Evolutionary conservation across 805 yeast genomes (phyloP), one percentile per base, ranked within the genome.

Genomic region (Metschnikowia baotianmanensis): DNA sequence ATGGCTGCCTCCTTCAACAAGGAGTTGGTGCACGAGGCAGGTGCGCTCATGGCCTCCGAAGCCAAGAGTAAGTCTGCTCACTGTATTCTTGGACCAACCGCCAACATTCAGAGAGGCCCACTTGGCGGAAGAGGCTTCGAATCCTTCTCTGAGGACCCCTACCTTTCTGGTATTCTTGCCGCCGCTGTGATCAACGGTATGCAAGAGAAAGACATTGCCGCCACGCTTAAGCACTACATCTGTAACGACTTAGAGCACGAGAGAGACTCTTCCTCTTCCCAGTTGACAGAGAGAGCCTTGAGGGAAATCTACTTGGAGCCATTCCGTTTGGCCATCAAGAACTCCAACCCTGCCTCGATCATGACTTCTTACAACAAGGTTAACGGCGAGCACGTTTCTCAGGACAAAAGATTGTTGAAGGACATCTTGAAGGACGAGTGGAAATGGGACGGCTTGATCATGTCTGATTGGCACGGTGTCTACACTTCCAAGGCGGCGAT

Each of bases 401-500:
- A 80, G 50, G 61, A 68, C 34, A 61, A 63, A 41, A 50, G 55
- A 27, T 54, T 78, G 31, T 50, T 80, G 30, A 58, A 68, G 11
- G 72, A 74, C 22, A 59, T 78, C 26, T 60, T 80, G 44, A 63
- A 82, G 40, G 54, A 65, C 2, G 84, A 80, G 55, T 80, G 83
- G 83, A 63, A 65, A 4, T 80, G 69, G 61, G 63, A 73, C 6
- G 86, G 86, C 31, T 56, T 72, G 27, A 56, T 72, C 25, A 77
- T 81, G 79, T 74, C 81, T 20, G 86, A 80, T 59, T 80, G 86
- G 86, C 74, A 54, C 54, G 86, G 86, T 20, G 68, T 71, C 9
- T 78, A 74, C 56, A 67, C 80, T 12, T 61, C 62, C 27, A 65
- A 63, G 31, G 71, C 66, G 32, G 51, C 81, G 11, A 55, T 80